Evolutionary conservation across 1,284 basidiomycete species (phyloP), one percentile per base, ranked within the genome.

Genomic region (Chiua sp.): DNA sequence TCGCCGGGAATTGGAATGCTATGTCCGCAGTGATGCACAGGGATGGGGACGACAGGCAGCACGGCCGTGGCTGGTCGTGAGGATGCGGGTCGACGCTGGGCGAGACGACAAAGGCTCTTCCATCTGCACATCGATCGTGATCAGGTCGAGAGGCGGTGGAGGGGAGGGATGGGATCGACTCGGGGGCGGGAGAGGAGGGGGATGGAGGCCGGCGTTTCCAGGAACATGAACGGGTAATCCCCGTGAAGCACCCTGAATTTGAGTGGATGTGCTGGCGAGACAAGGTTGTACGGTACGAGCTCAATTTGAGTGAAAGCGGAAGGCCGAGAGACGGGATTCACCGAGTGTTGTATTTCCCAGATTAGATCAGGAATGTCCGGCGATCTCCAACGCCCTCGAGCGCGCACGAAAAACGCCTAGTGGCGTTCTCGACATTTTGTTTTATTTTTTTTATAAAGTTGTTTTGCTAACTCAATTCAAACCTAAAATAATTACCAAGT

Each of bases 391-490:
- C 30, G 6, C 28, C 33, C 33, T 33, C 33, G 33, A 35, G 35
- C 12, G 60, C n/a, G n/a, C n/a, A 70, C 66, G 69, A 73, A 51
- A 68, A 62, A 60, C 57, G 70, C 47, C 62, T 59, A 68, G 68
- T 73, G 69, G 68, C 68, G 68, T 53, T 55, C 68, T 64, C 57
- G 11, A 39, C 20, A 1, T n/a, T 42, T 42, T 44, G 8, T 20
- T 39, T 39, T 39, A 6, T 39, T 44, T 44, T 22, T n/a, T 13
- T 11, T 13, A 13, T 60, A 39, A 54, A 58, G 56, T n/a, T n/a
- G n/a, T n/a, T n/a, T 48, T 62, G 65, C 57, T 62, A 75, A 76
- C 75, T 76, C 73, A 76, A 73, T 73, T 76, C 72, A 76, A 76
- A 73, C 74, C 61, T 73, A 62, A 75, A 75, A 68, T 70, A 66